Evolutionary conservation across 345 rosid genomes (phyloP).

Genomic region (Boechera retrofracta): DNA sequence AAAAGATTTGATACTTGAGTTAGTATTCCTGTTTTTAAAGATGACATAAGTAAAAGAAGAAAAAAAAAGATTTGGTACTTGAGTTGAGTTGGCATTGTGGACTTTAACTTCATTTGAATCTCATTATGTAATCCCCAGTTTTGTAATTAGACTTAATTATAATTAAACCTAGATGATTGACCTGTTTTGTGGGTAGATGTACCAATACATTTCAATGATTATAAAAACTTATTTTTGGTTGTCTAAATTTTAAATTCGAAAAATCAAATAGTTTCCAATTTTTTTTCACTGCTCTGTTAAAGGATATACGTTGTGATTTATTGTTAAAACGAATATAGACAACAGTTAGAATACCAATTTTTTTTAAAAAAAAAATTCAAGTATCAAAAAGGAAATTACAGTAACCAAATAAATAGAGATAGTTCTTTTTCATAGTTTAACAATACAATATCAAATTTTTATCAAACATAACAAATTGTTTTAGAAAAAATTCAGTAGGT

Average conservation of each 20-base stretch:
- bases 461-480: not conserved
- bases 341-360: not conserved
- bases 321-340: not conserved
- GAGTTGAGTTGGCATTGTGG: constrained; percentile 15
- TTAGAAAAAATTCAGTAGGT: constrained; percentile 10
- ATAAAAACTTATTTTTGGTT: not conserved
- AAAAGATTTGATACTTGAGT: not conserved
- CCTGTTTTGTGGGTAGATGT: not conserved
- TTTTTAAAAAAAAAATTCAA: not conserved
- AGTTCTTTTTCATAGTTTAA: not conserved
- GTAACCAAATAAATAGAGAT: too few relatives aligned
- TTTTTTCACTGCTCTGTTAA: not conserved
- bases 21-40: not conserved
- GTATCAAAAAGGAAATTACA: too few relatives aligned
- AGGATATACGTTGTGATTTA: not conserved
- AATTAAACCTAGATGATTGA: not conserved
- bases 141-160: not conserved
- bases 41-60: not conserved
- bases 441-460: not conserved
- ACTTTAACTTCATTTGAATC: not conserved
- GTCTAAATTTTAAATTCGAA: not conserved
- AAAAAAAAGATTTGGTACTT: not conserved
- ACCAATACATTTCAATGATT: not conserved
- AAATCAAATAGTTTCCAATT: not conserved
- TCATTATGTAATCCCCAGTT: not conserved